phyloP scores from a whole-genome alignment of 345 rosid genomes.

The Carallia brachiata region DNA sequence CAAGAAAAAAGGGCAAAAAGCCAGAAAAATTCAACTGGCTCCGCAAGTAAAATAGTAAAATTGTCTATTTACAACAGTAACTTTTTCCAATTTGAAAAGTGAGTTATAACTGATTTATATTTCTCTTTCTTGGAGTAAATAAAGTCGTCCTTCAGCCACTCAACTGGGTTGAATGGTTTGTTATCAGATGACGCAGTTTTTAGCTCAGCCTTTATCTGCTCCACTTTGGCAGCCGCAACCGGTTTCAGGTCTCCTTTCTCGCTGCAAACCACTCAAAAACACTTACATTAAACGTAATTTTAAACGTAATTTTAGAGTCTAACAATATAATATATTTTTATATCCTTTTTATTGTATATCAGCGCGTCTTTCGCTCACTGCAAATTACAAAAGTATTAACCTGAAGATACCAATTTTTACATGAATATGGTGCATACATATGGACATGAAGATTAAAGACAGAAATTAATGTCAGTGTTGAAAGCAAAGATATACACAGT shows the following conservation, averaged over 20 bases:
- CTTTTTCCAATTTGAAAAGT: no score
- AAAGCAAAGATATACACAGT: not conserved
- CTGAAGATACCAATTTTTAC: no score
- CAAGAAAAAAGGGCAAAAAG: no score
- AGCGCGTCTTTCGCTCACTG: no score
- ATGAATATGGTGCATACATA: no score
- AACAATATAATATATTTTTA: not conserved
- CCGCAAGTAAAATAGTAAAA: no score
- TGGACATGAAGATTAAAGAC: no score
- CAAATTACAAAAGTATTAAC: no score
- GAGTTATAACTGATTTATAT: constrained; percentile 51
- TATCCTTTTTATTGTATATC: no score
- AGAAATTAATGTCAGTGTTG: no score
- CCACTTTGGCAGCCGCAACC: constrained; percentile 27
- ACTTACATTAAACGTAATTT: not conserved
- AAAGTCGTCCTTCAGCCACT: constrained; percentile 70
- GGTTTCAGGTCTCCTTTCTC: constrained; percentile 4
- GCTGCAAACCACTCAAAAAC: not conserved
- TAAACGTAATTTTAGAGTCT: not conserved
- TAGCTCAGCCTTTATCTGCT: constrained; percentile 70
- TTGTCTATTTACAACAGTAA: no score
- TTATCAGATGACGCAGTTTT: constrained; percentile 28
- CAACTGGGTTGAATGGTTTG: constrained; percentile 47
- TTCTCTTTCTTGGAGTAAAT: constrained; percentile 80
- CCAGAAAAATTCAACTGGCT: not conserved